Base-by-base conservation (phyloP, 371 early-diverging fungal genomes). In the Zychaea mexicana region DNA sequence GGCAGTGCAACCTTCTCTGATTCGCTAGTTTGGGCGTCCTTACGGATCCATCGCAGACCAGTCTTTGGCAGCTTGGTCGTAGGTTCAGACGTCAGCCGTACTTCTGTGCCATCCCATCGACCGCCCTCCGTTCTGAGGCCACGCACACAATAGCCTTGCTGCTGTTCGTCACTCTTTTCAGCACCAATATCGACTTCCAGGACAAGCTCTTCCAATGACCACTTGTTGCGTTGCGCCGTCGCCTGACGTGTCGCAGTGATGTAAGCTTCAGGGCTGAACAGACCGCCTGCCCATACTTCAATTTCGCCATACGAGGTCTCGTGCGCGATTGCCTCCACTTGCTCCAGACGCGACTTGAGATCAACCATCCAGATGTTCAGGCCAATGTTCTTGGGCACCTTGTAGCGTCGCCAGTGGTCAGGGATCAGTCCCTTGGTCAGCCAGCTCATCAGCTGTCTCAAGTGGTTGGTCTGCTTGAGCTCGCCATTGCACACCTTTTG, bases 251-350 rank as follows among this genome's bases (percentile, higher is more conserved):
- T 92, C 19, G 96, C 97, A 0, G 96, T 96, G 19, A 96, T 79
- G 66, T 88, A 96, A 2, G 97, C 97, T 76, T 96, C 95, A 26
- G 97, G 96, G 52, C 87, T 88, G 77, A 96, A 91, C 26, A 96
- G 69, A 1, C 94, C 95, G 33, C 97, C 97, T 27, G 96, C 70
- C 91, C 94, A 93, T 17, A 97, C 81, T 52, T 77, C 73, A 5
- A 77, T 60, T 22, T 64, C 31, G 22, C 77, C 78, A 63, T 83
- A 77, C 0, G 62, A 61, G 6, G 54, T 64, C 22, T 77, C 78
- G n/a, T 79, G 70, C 0, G 87, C 80, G 26, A 94, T 71, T 0
- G 32, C 52, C 24, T 77, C 75, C 10, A 91, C 79, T 72, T 95
- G 94, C 9, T 77, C 82, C 17, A 96, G 70, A 28, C 96, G 88